A percentile compares a stretch with the other conserved stretches of the same genome.
phyloP scores from a whole-genome alignment of 441 rosid genomes.

The Raphanus hybrid region DNA sequence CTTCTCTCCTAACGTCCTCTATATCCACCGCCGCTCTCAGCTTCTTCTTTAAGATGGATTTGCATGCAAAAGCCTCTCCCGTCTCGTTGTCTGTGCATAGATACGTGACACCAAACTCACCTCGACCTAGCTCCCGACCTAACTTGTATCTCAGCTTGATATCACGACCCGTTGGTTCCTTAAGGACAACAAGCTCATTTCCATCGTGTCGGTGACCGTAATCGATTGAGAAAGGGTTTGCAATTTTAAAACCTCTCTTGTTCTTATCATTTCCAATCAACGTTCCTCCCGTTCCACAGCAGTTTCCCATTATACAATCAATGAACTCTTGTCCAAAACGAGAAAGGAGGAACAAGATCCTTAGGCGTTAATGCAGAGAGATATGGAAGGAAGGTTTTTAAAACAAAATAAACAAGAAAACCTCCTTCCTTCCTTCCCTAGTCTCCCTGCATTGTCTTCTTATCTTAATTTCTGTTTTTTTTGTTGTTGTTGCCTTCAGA shows the following conservation, averaged over 20 bases:
- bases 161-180: slow-evolving; percentile 60
- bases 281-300: slow-evolving; percentile 53
- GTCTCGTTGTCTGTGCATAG: slow-evolving; percentile 58
- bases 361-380: slow-evolving; percentile 29
- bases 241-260: slow-evolving; percentile 52
- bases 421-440: slow-evolving; percentile 24
- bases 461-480: neutral
- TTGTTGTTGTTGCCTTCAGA: neutral
- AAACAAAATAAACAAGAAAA: slow-evolving; percentile 9
- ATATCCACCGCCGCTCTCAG: slow-evolving; percentile 61
- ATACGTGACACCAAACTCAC: slow-evolving; percentile 68
- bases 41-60: slow-evolving; percentile 68
- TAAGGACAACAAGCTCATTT: slow-evolving; percentile 52
- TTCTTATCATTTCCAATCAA: slow-evolving; percentile 25
- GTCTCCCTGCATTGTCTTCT: slow-evolving; percentile 26
- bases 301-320: slow-evolving; percentile 67
- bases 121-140: slow-evolving; percentile 71
- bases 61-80: slow-evolving; percentile 57
- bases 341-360: neutral
- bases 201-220: slow-evolving; percentile 50
- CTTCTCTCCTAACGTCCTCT: slow-evolving; percentile 70
- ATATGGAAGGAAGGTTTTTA: slow-evolving; percentile 25
- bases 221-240: slow-evolving; percentile 65
- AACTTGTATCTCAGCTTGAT: slow-evolving; percentile 56
- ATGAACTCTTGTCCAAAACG: neutral